Evolutionary conservation across 208 protist species (phyloP).

Genomic region (Polymyxa betae): DNA sequence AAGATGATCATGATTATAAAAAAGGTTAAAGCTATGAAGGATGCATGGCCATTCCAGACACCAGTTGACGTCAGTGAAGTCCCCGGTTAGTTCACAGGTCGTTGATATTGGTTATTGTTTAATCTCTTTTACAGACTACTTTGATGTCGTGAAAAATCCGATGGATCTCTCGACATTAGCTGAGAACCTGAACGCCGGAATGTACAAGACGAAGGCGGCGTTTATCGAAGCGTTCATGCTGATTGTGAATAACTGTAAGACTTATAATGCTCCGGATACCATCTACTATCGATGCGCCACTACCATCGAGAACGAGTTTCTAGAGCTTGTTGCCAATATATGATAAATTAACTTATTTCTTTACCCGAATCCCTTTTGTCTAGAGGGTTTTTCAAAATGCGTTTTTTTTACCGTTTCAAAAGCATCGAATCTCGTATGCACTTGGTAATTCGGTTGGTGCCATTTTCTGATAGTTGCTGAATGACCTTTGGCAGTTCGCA

Average conservation of each 20-base stretch:
- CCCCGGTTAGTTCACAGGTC: slow-evolving; percentile 68
- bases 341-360: too few relatives aligned
- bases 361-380: too few relatives aligned
- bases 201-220: slow-evolving; percentile 52
- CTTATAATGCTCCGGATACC: background rate
- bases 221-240: slow-evolving; percentile 48
- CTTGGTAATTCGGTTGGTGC: too few relatives aligned
- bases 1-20: background rate
- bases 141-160: slow-evolving; percentile 70
- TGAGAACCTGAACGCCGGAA: background rate
- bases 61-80: slow-evolving; percentile 68
- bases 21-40: background rate
- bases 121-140: background rate
- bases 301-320: slow-evolving; percentile 32
- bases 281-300: slow-evolving; percentile 55
- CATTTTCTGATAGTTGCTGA: too few relatives aligned
- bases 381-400: too few relatives aligned
- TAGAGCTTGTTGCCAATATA: too few relatives aligned
- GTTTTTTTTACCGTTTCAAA: too few relatives aligned
- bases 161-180: slow-evolving; percentile 57
- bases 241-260: slow-evolving; percentile 49
- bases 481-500: too few relatives aligned
- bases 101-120: background rate
- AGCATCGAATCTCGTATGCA: too few relatives aligned
- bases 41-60: slow-evolving; percentile 72